Evolutionary conservation across 345 rosid species (phyloP).

Genomic region (Eutrema yunnanense): DNA sequence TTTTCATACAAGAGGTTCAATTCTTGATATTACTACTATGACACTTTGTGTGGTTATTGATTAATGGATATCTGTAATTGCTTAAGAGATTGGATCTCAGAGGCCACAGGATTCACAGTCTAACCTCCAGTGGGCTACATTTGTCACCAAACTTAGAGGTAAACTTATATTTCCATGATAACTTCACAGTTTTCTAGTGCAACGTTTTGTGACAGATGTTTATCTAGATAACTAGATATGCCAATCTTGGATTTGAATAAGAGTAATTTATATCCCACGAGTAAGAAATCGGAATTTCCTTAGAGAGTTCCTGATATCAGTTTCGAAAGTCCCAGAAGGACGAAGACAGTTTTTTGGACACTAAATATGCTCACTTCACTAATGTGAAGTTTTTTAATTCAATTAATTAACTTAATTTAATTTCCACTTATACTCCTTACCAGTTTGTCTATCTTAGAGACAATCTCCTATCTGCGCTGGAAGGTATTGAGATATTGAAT

Average conservation of each 20-base stretch:
- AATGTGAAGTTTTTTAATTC: neutral
- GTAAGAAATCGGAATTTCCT: neutral
- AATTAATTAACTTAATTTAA: neutral
- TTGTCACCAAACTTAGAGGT: slow-evolving; percentile 90
- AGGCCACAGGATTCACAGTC: slow-evolving; percentile 85
- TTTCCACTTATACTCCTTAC: slow-evolving; percentile 24
- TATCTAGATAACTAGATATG: neutral
- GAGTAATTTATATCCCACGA: neutral
- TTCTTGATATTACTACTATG: neutral
- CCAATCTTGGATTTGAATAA: slow-evolving; percentile 10
- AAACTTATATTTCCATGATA: slow-evolving; percentile 7
- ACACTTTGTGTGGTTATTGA: slow-evolving; percentile 5
- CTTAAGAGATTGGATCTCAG: slow-evolving; percentile 91
- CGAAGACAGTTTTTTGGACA: neutral
- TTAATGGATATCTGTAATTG: slow-evolving; percentile 17
- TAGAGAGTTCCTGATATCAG: neutral
- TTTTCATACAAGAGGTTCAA: neutral
- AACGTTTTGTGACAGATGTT: neutral
- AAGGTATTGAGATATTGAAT: slow-evolving; percentile 88
- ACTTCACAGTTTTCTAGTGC: slow-evolving; percentile 7
- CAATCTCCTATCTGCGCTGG: slow-evolving; percentile 76
- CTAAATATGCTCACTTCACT: neutral
- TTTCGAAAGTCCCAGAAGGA: neutral
- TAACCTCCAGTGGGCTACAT: slow-evolving; percentile 71
- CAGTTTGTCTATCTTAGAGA: slow-evolving; percentile 99